Evolutionary conservation across 2,329 filamentous ascomycete species (phyloP).

Genomic region (Sclerotinia subarctica): DNA sequence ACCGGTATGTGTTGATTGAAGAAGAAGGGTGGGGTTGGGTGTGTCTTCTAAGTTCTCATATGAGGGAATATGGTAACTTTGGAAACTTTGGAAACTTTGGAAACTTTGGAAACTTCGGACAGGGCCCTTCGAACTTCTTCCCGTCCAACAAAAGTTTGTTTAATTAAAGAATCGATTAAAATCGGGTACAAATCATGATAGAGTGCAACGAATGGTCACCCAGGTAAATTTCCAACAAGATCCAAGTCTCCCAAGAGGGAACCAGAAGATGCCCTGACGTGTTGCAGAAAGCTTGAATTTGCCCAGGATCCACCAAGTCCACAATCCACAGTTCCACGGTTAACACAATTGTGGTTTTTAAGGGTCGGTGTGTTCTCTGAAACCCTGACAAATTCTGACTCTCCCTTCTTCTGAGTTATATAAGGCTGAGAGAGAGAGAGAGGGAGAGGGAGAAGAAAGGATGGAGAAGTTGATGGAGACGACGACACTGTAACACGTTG

Average conservation of each 20-base stretch:
- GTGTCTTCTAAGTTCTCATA: not conserved
- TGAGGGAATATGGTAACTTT: not conserved
- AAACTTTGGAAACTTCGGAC: not conserved
- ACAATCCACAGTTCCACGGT: not conserved
- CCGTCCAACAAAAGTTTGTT: not conserved
- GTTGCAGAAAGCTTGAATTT: constrained; percentile 19
- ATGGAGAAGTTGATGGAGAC: not conserved
- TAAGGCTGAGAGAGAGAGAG: not conserved
- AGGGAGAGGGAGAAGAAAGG: not conserved
- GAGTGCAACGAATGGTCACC: not conserved
- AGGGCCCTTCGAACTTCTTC: not conserved
- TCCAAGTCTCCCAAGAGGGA: not conserved
- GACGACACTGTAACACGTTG: not conserved
- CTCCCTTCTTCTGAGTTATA: not conserved
- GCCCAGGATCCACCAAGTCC: constrained; percentile 1
- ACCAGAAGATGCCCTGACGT: not conserved
- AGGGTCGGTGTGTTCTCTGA: not conserved
- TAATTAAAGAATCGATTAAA: not conserved
- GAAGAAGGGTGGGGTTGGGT: not conserved
- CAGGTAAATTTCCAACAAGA: not conserved
- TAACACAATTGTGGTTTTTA: not conserved
- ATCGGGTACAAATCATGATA: not conserved
- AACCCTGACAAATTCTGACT: not conserved
- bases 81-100: not conserved
- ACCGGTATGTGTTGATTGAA: too few species aligned